Conservation (phyloP, 2,329 filamentous ascomycete species). For the Cytospora schulzeri region DNA sequence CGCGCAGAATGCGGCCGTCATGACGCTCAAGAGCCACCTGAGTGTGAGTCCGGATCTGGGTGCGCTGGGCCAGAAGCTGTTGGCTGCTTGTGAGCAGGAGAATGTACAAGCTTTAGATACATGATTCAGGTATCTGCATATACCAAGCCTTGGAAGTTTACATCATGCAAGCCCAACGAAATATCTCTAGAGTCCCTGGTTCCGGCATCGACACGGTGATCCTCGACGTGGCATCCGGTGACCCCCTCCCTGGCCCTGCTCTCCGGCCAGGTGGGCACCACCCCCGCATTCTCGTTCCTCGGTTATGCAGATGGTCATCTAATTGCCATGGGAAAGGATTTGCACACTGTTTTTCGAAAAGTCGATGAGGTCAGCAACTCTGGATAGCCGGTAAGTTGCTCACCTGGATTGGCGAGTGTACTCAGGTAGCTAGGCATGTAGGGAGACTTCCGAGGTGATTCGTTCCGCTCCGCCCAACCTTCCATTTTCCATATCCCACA, state of each 20-base stretch:
- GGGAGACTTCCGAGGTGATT: neutral
- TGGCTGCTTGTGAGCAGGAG: conserved; percentile 46
- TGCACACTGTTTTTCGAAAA: neutral
- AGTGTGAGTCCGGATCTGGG: conserved; percentile 66
- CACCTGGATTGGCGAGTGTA: neutral
- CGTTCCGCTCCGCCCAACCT: neutral
- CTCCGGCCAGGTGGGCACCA: no score
- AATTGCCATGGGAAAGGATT: neutral
- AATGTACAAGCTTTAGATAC: neutral
- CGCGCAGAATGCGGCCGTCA: conserved; percentile 78
- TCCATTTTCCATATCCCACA: neutral
- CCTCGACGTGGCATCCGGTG: neutral
- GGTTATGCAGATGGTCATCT: neutral
- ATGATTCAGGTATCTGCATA: neutral
- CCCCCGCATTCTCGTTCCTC: neutral
- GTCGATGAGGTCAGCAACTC: neutral
- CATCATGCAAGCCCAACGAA: neutral
- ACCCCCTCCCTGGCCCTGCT: no score
- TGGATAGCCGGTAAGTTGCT: neutral
- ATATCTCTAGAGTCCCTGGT: neutral
- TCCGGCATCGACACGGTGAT: no score
- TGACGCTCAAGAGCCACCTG: conserved; percentile 75
- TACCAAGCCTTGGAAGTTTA: neutral
- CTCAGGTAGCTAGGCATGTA: no score
- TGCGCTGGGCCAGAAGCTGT: conserved; percentile 46